Evolutionary conservation across 2,329 filamentous ascomycete genomes (phyloP).

Genomic region (Aspergillus sojae): DNA sequence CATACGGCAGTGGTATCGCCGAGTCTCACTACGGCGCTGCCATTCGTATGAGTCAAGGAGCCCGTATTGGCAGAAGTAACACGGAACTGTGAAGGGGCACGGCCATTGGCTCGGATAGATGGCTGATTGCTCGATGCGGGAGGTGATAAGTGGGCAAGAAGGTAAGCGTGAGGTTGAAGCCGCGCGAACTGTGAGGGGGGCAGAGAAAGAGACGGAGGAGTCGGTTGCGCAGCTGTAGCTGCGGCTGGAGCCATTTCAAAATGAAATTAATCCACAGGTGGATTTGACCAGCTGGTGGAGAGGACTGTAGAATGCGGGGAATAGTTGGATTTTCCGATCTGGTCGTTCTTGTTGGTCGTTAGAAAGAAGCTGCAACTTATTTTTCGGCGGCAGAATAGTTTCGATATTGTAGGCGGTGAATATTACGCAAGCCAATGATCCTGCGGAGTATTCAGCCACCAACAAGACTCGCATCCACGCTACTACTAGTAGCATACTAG

Average conservation of each 20-base stretch:
- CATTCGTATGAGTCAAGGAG: slow-evolving; percentile 85
- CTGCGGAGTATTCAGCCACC: not conserved
- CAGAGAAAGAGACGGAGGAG: slow-evolving; percentile 54
- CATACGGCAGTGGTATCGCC: slow-evolving; percentile 96
- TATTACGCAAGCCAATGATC: not conserved
- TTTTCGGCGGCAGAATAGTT: slow-evolving; percentile 25
- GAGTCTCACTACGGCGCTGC: slow-evolving; percentile 82
- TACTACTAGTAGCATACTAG: not conserved
- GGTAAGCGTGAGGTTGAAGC: slow-evolving; percentile 83
- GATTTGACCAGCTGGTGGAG: not conserved
- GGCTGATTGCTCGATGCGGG: slow-evolving; percentile 50
- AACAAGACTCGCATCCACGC: not conserved
- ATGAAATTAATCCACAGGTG: not conserved
- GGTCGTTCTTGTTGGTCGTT: slow-evolving; percentile 9
- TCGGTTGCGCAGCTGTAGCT: slow-evolving; percentile 26
- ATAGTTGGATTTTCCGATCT: not conserved
- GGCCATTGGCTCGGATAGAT: slow-evolving; percentile 78
- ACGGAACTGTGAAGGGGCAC: slow-evolving; percentile 69
- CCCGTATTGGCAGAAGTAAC: slow-evolving; percentile 76
- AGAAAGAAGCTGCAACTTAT: slow-evolving; percentile 22
- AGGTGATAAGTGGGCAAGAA: slow-evolving; percentile 82
- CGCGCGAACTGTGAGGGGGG: slow-evolving; percentile 77
- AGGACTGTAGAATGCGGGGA: not conserved
- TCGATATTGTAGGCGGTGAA: slow-evolving; percentile 19
- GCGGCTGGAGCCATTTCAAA: slow-evolving; percentile 27